A percentile compares a stretch with the other conserved stretches of the same genome.
Conservation (phyloP, 1,139 yeast species). For the Hansenula lynferdii region DNA sequence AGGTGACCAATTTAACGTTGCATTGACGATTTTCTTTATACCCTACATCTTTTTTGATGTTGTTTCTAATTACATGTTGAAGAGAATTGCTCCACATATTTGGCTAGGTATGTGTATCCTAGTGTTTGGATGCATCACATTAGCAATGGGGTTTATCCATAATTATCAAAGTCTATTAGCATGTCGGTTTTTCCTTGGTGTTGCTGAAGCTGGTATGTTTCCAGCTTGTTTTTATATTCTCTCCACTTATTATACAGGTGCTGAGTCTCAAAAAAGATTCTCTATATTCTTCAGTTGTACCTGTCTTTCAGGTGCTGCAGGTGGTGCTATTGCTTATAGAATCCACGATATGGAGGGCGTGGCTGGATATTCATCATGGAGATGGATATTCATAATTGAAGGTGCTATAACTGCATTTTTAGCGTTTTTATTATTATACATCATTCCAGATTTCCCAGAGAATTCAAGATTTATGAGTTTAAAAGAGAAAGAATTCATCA, state of each 20-base stretch:
- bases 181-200: conserved; percentile 45
- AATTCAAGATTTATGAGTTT: conserved; percentile 42
- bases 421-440: conserved; percentile 54
- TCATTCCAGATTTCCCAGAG: conserved; percentile 73
- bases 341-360: conserved; percentile 45
- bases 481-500: conserved; percentile 35
- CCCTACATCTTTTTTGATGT: conserved; percentile 48
- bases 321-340: conserved; percentile 70
- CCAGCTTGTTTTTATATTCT: conserved; percentile 39
- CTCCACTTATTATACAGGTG: conserved; percentile 36
- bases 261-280: conserved; percentile 36
- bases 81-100: conserved; percentile 24
- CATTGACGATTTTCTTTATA: conserved; percentile 46
- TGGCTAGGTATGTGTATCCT: conserved; percentile 30
- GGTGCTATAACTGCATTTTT: conserved; percentile 58
- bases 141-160: conserved; percentile 42
- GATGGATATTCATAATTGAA: conserved; percentile 55
- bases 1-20: conserved; percentile 44
- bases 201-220: conserved; percentile 55
- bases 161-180: conserved; percentile 42
- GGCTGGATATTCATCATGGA: conserved; percentile 51
- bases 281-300: conserved; percentile 38
- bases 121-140: conserved; percentile 43
- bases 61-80: conserved; percentile 39
- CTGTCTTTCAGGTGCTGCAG: conserved; percentile 69